A percentile compares a stretch with the other conserved stretches of the same genome.
Evolutionary conservation across 768 basidiomycete genomes (phyloP).

Genomic region (Russula earlei): DNA sequence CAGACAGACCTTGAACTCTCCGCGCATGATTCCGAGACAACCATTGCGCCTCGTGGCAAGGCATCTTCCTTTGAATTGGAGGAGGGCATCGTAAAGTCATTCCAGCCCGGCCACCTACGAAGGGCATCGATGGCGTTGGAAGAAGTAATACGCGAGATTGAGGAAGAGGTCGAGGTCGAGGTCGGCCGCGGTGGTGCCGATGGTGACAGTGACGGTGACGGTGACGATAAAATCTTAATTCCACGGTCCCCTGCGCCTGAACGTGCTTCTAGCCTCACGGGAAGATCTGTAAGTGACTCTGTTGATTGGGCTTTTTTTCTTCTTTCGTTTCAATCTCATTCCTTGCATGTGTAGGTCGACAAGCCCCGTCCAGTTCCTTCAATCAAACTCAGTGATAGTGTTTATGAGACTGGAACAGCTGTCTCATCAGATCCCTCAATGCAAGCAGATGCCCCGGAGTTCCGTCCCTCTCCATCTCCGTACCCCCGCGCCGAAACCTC

Average conservation of each 20-base stretch:
- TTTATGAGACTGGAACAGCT: constrained; percentile 58
- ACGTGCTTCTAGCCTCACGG: constrained; percentile 11
- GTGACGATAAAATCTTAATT: constrained; percentile 62
- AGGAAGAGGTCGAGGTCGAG: constrained; percentile 50
- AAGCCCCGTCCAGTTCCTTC: not conserved
- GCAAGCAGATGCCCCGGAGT: constrained; percentile 36
- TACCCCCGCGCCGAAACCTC: constrained; percentile 42
- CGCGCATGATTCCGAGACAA: constrained; percentile 9
- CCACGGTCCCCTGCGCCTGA: constrained; percentile 41
- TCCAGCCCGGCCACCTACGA: constrained; percentile 44
- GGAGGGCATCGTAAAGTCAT: constrained; percentile 38
- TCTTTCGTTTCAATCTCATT: not conserved
- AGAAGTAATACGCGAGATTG: constrained; percentile 67
- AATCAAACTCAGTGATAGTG: constrained; percentile 29
- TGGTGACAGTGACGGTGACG: constrained; percentile 17
- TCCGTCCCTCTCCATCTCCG: constrained; percentile 53
- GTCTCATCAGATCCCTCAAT: constrained; percentile 55
- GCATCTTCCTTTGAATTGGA: constrained; percentile 26
- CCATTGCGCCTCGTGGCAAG: constrained; percentile 23
- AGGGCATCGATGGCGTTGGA: constrained; percentile 69
- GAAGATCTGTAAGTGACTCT: constrained; percentile 15
- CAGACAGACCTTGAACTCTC: constrained; percentile 6
- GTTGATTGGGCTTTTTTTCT: not conserved
- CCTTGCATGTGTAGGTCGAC: not conserved
- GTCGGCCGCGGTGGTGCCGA: too few relatives aligned